Evolutionary conservation across 2,329 filamentous ascomycete genomes (phyloP).

Genomic region (Exophiala lecanii-corni): DNA sequence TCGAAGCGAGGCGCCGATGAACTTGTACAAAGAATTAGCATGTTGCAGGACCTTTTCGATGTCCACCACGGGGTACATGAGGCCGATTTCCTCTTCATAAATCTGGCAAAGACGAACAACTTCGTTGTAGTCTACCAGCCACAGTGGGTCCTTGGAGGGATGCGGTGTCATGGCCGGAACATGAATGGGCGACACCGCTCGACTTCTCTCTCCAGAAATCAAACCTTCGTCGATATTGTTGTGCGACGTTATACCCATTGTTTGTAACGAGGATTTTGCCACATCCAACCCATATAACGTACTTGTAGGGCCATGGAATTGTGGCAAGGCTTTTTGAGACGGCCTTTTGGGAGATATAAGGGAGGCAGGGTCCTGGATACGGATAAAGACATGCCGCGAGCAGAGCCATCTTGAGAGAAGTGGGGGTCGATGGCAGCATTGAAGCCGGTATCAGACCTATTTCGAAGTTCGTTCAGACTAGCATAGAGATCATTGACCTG

Average conservation of each 20-base stretch:
- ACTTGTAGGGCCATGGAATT: conserved; percentile 81
- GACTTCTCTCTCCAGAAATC: conserved; percentile 51
- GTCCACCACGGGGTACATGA: conserved; percentile 85
- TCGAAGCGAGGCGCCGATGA: conserved; percentile 63
- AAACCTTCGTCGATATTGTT: conserved; percentile 57
- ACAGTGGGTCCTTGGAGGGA: conserved; percentile 67
- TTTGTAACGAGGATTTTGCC: conserved; percentile 79
- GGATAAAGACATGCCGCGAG: conserved; percentile 26
- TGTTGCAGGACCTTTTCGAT: conserved; percentile 68
- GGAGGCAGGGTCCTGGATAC: conserved; percentile 24
- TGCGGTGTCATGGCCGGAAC: conserved; percentile 35
- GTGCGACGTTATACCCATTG: conserved; percentile 72
- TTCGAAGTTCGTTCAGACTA: conserved; percentile 64
- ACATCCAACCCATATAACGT: conserved; percentile 80
- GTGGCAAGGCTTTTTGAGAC: conserved; percentile 53
- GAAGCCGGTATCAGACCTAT: conserved; percentile 33
- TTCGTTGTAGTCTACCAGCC: conserved; percentile 72
- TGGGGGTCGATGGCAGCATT: conserved; percentile 16
- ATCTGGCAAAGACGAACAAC: conserved; percentile 72
- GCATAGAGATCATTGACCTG: conserved; percentile 75
- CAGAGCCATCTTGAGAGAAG: conserved; percentile 25
- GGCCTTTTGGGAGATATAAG: conserved; percentile 35
- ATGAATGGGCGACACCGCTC: conserved; percentile 41
- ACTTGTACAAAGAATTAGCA: conserved; percentile 64
- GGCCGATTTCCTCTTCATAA: conserved; percentile 84